Percentiles rank a stretch among this genome's conserved stretches.
Conservation (phyloP, 352 stramenopile genomes). For the Globisporangium solare region DNA sequence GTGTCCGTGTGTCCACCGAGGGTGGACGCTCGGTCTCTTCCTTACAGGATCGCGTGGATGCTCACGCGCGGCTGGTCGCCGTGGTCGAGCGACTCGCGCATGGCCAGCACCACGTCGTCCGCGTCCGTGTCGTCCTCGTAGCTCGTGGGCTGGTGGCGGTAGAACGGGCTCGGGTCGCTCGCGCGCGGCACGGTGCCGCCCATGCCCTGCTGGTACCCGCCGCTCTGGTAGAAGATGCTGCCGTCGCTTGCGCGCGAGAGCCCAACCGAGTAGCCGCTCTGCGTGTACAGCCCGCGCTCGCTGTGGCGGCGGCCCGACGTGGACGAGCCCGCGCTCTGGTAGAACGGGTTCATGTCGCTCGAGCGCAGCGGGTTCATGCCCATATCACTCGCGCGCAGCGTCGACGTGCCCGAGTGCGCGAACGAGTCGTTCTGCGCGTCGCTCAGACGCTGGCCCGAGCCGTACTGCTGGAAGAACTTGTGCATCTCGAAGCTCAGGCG, state of each 20-base stretch:
- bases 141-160: conserved; percentile 16
- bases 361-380: conserved; percentile 19
- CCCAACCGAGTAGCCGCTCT: conserved; percentile 21
- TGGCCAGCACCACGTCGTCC: conserved; percentile 51
- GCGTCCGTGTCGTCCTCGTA: conserved; percentile 20
- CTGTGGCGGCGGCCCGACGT: conserved; percentile 21
- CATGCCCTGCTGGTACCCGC: conserved; percentile 9
- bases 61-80: conserved; percentile 41
- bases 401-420: conserved; percentile 41
- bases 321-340: conserved; percentile 21
- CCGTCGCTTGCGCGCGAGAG: conserved; percentile 35
- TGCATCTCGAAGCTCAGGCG: conserved; percentile 62
- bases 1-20: neutral
- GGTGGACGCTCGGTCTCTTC: neutral
- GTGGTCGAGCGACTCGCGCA: conserved; percentile 55
- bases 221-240: conserved; percentile 38
- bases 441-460: conserved; percentile 20
- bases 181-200: conserved; percentile 5
- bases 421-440: conserved; percentile 37
- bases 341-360: conserved; percentile 44
- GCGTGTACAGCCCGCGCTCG: conserved; percentile 11
- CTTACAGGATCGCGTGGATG: conserved; percentile 61
- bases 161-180: conserved; percentile 20
- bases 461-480: conserved; percentile 69
- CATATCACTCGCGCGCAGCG: conserved; percentile 29